These are phyloP conservation scores for Helichrysum umbraculigerum DNA, from an alignment of 129 eudicot species.

Conservation along the genomic window DNA sequence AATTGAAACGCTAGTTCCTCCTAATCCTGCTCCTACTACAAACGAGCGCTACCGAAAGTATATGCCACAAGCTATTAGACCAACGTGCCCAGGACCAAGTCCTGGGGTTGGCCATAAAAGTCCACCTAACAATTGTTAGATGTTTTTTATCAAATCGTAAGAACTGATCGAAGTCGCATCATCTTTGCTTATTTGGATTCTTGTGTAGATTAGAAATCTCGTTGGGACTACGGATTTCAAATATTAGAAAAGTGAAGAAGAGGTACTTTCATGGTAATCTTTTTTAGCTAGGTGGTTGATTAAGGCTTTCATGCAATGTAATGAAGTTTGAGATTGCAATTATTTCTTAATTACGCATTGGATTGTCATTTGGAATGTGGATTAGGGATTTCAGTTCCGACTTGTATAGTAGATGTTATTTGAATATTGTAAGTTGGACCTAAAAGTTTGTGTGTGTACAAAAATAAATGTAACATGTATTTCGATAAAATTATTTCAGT, in stretches of 20 bases:
- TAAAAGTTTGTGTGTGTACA: constrained; percentile 6
- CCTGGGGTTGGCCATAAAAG: constrained; percentile 44
- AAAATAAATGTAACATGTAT: too few species aligned
- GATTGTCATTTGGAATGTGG: neutral
- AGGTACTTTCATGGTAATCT: neutral
- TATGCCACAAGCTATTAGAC: constrained; percentile 35
- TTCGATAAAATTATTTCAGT: too few species aligned
- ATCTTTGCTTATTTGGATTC: neutral
- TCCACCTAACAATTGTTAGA: constrained; percentile 33
- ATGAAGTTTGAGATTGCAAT: constrained; percentile 10
- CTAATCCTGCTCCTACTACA: constrained; percentile 26
- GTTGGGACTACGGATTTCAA: neutral
- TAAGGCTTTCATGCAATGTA: neutral
- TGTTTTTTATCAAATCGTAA: neutral
- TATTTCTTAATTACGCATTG: neutral
- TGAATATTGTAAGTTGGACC: neutral
- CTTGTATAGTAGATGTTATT: neutral
- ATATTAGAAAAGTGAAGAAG: constrained; percentile 12
- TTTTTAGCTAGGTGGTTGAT: constrained; percentile 3
- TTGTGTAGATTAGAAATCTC: neutral
- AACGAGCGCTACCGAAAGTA: constrained; percentile 28
- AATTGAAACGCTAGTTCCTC: neutral
- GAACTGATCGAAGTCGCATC: neutral
- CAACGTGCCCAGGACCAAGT: constrained; percentile 51
- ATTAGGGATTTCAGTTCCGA: neutral